A percentile compares a stretch with the other conserved stretches of the same genome.
Conservation (phyloP, 2,329 filamentous ascomycete genomes). For the Neonectria coccinea region DNA sequence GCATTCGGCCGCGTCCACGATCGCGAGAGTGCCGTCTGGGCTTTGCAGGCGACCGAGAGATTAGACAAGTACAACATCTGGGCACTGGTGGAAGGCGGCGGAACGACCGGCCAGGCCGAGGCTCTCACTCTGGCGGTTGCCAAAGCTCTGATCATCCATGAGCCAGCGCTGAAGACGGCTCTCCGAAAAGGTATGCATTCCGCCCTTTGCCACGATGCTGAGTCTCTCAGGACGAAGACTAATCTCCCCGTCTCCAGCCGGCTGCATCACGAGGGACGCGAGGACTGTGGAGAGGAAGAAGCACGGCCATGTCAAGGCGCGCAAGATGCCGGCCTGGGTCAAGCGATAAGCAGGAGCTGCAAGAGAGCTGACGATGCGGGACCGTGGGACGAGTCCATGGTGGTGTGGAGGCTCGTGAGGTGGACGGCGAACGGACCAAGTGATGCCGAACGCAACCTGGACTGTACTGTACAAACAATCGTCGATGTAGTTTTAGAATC, state of each 20-base stretch:
- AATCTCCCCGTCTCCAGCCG: conserved; percentile 71
- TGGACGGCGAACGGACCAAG: conserved; percentile 31
- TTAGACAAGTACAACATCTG: conserved; percentile 98
- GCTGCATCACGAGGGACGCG: conserved; percentile 89
- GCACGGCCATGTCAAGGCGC: conserved; percentile 92
- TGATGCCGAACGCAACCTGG: conserved; percentile 26
- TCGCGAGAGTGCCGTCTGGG: conserved; percentile 93
- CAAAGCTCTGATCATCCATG: conserved; percentile 89
- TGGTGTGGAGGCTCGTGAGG: conserved; percentile 36
- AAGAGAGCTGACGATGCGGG: conserved; percentile 26
- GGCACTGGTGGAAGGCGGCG: conserved; percentile 85
- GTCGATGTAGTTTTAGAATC: conserved; percentile 46
- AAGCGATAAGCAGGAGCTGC: conserved; percentile 69
- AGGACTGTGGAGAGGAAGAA: conserved; percentile 98
- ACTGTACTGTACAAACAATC: conserved; percentile 47
- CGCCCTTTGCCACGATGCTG: conserved; percentile 18
- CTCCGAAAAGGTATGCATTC: conserved; percentile 83
- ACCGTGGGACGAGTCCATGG: conserved; percentile 32
- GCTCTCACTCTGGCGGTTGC: conserved; percentile 90
- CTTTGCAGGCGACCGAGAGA: conserved; percentile 82
- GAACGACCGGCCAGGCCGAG: conserved; percentile 94
- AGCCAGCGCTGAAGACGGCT: conserved; percentile 89
- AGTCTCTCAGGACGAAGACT: conserved; percentile 50
- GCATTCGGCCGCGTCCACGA: conserved; percentile 92
- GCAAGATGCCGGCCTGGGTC: conserved; percentile 99